Percentiles rank a stretch among this genome's conserved stretches.
These are phyloP conservation scores for Phytopythium delawarense DNA, from an alignment of 352 stramenopile genomes.

Conservation along the genomic window DNA sequence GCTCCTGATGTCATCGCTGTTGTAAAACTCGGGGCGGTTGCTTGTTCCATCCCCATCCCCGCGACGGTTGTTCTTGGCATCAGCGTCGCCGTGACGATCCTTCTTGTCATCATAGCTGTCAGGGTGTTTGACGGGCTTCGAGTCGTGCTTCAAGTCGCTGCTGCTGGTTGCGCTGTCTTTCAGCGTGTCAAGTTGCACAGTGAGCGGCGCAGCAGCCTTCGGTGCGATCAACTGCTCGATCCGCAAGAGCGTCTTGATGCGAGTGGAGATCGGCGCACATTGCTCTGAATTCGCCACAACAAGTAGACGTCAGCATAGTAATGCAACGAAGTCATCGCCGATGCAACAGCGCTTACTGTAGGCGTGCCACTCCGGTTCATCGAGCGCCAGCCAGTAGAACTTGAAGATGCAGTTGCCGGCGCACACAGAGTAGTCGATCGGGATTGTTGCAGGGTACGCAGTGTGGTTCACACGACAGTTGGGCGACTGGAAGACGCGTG, in stretches of 20 bases:
- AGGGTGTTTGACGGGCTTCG: neutral
- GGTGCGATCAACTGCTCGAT: neutral
- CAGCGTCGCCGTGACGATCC: neutral
- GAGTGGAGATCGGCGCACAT: neutral
- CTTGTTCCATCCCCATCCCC: too few species aligned
- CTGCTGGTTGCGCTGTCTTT: neutral
- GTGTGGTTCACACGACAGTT: conserved; percentile 22
- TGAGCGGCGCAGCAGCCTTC: too few species aligned
- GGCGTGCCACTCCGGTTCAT: conserved; percentile 22
- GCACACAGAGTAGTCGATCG: conserved; percentile 31
- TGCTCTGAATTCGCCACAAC: conserved; percentile 6
- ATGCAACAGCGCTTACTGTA: conserved; percentile 13
- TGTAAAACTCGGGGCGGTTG: too few species aligned
- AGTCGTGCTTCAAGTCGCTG: neutral
- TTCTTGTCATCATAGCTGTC: neutral
- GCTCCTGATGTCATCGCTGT: neutral
- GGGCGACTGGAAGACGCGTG: conserved; percentile 12
- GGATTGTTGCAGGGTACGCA: conserved; percentile 23
- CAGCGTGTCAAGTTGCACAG: neutral
- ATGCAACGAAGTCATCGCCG: neutral
- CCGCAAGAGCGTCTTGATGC: neutral
- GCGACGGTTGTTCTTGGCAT: neutral
- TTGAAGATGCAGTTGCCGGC: conserved; percentile 25
- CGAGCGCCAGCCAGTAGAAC: conserved; percentile 37
- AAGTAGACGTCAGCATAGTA: neutral